Conservation (phyloP, 2,329 filamentous ascomycete genomes). For the Tolypocladium capitatum region DNA sequence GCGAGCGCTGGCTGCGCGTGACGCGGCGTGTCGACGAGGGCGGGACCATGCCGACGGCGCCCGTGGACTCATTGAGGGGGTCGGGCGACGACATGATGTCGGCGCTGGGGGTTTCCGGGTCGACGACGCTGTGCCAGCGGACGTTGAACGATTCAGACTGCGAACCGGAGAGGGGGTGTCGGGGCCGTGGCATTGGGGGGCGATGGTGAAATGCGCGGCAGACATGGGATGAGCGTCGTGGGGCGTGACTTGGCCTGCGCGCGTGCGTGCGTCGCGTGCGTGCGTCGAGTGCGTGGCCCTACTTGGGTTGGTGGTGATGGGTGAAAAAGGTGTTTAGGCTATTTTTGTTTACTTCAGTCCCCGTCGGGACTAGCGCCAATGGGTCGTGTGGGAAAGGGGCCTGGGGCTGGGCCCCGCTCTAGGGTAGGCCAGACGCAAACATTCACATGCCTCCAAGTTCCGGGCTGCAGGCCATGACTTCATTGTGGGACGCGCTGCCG, state of each 20-base stretch:
- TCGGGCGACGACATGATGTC: constrained; percentile 38
- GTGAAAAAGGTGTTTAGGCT: neutral
- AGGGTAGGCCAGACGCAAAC: neutral
- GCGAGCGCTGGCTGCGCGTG: constrained; percentile 29
- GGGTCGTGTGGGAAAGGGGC: too few relatives aligned
- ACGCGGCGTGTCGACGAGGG: constrained; percentile 26
- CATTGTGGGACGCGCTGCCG: neutral
- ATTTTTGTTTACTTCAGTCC: constrained; percentile 17
- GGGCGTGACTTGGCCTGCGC: neutral
- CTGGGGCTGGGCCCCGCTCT: neutral
- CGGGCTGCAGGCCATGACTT: neutral
- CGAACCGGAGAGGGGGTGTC: constrained; percentile 7
- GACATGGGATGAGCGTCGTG: neutral
- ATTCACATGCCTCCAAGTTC: neutral
- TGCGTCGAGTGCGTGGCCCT: too few relatives aligned
- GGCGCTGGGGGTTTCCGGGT: constrained; percentile 22
- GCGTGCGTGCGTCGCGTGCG: too few relatives aligned
- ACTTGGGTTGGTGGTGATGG: too few relatives aligned
- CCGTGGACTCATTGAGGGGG: constrained; percentile 30
- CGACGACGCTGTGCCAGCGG: constrained; percentile 22
- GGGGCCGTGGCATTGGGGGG: constrained; percentile 17
- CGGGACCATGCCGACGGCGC: constrained; percentile 17
- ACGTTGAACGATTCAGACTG: constrained; percentile 15
- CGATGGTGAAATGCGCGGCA: neutral
- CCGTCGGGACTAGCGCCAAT: constrained; percentile 10